Percentiles rank a stretch among this genome's conserved stretches.
Conservation (phyloP, 139 green algal species). For the Micractinium sp. region DNA sequence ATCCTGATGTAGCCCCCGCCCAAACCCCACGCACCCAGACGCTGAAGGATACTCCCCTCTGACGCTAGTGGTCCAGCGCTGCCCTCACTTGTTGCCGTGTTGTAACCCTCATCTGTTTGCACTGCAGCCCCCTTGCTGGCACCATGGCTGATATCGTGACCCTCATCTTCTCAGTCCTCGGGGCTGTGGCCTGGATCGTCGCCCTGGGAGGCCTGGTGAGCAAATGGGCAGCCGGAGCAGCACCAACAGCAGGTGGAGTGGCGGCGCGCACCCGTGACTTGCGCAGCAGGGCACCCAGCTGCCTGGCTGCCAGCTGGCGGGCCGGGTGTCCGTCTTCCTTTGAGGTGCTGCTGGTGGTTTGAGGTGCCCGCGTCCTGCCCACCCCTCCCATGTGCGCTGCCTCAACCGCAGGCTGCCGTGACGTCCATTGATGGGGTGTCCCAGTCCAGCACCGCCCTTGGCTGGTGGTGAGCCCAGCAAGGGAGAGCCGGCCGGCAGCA, state of each 20-base stretch:
- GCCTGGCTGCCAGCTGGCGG: background rate
- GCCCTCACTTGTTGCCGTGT: too few species aligned
- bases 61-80: too few species aligned
- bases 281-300: background rate
- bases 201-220: background rate
- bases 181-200: background rate
- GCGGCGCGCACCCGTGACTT: background rate
- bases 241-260: background rate
- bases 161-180: background rate
- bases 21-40: too few species aligned
- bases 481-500: too few species aligned
- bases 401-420: background rate
- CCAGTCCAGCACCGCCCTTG: background rate
- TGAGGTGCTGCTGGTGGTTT: too few species aligned
- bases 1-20: too few species aligned
- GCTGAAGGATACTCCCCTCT: too few species aligned
- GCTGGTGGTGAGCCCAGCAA: background rate
- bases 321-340: too few species aligned
- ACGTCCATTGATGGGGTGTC: background rate
- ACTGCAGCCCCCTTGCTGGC: background rate
- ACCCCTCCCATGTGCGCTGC: too few species aligned
- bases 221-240: too few species aligned
- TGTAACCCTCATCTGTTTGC: too few species aligned
- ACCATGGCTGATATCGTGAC: background rate
- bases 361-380: too few species aligned